Base-by-base conservation (phyloP, 1,284 basidiomycete genomes). In the Rhodotorula sp. region DNA sequence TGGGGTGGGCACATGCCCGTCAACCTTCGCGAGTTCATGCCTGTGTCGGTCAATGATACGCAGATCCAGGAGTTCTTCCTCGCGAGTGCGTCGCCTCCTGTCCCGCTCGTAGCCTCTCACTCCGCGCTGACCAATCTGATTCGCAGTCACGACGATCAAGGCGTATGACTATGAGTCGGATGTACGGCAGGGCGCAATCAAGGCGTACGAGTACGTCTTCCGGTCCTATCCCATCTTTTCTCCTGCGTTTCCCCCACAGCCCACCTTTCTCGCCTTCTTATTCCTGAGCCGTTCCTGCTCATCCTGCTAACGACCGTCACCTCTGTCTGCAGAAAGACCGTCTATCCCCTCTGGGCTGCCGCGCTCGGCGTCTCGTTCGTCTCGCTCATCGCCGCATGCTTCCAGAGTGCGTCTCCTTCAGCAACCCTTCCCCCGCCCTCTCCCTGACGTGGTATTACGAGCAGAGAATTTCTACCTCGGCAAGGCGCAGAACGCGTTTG, bases 1-100 rank as follows among this genome's bases (percentile, higher is more conserved):
- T 80, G 80, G 80, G 72, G 72, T 6, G 51, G 53, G 36, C 74
- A 67, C 29, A 75, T 80, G 64, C 72, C 68, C 0, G 66, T 46
- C 21, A 61, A 73, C 44, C 71, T 79, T 3, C 66, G 61, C 13
- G 55, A 73, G 37, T 69, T 72, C 59, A 57, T 75, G 29, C 67
- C 69, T 17, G 22, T 21, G 46, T 19, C 21, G 27, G 76, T 76
- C 62, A 48, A 48, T 21, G 56, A 57, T 37, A 36, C 56, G 34
- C 70, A 58, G 32, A 62, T 65, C 32, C 19, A 32, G 29, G 44
- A 50, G 63, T 32, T 46, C 37, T 54, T 37, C 41, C 19, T 44
- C 25, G 37, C 37, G 22, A 22, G 39, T 39, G 39, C 39, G 7
- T 39, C 39, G 9, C 39, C 39, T 7, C 39, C 9, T 39, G 9